Evolutionary conservation across 352 stramenopile species (phyloP).

Genomic region (Phytophthora fragariae): DNA sequence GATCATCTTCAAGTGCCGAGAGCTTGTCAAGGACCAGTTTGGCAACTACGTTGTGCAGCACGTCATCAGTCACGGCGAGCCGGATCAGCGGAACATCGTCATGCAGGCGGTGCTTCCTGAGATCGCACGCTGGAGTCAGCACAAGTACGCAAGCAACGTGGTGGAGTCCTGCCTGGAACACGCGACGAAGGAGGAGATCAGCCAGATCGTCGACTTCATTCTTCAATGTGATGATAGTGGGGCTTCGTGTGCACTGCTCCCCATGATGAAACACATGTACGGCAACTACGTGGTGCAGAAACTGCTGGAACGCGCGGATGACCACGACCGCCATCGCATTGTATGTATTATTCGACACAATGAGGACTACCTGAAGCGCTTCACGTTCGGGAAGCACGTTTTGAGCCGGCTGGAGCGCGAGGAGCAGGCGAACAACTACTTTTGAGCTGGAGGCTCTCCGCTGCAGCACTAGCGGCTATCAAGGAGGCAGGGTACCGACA

Average conservation of each 20-base stretch:
- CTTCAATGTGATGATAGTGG: constrained; percentile 79
- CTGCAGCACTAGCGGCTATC: constrained; percentile 14
- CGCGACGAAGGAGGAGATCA: constrained; percentile 84
- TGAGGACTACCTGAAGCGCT: constrained; percentile 91
- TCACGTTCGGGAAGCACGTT: constrained; percentile 94
- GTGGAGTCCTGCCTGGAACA: constrained; percentile 95
- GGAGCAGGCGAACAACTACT: constrained; percentile 41
- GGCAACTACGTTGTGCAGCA: constrained; percentile 99
- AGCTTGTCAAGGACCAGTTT: constrained; percentile 96
- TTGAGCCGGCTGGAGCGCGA: constrained; percentile 65
- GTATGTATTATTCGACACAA: constrained; percentile 92
- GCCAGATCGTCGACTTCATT: constrained; percentile 81
- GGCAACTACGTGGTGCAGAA: constrained; percentile 98
- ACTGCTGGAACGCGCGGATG: constrained; percentile 92
- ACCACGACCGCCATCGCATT: constrained; percentile 87
- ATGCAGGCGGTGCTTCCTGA: constrained; percentile 90
- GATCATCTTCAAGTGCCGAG: constrained; percentile 92
- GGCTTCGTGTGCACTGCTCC: constrained; percentile 79
- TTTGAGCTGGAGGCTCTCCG: constrained; percentile 33
- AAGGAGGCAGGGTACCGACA: constrained; percentile 29
- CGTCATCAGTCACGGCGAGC: constrained; percentile 94
- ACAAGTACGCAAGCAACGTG: constrained; percentile 98
- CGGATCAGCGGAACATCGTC: constrained; percentile 79
- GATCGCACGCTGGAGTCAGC: constrained; percentile 91
- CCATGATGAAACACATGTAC: constrained; percentile 97